Evolutionary conservation across 257 asterid genomes (phyloP).

Genomic region (Solanum rostratum): DNA sequence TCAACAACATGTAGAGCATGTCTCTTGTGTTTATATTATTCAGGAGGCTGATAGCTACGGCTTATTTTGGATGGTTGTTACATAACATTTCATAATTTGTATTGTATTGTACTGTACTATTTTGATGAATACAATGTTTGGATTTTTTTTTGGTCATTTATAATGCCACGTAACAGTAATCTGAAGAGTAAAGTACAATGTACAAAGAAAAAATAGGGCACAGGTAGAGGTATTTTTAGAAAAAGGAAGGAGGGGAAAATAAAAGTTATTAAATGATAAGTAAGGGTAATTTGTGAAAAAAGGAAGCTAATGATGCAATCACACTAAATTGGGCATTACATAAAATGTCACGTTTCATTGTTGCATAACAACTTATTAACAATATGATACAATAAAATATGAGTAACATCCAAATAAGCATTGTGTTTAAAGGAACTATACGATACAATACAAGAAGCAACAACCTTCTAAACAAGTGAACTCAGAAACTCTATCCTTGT

Average conservation of each 20-base stretch:
- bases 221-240: background rate
- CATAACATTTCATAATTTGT: too few species aligned
- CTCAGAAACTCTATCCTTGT: background rate
- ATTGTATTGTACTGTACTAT: background rate
- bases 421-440: background rate
- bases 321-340: background rate
- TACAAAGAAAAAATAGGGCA: background rate
- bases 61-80: background rate
- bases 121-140: background rate
- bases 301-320: background rate
- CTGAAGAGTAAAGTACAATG: background rate
- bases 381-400: background rate
- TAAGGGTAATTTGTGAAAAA: background rate
- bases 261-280: background rate
- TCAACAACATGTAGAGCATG: background rate
- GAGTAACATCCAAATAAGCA: background rate
- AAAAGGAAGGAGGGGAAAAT: background rate
- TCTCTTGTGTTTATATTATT: background rate
- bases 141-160: background rate
- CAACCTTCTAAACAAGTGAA: background rate
- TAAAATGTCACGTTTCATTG: background rate
- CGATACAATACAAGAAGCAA: background rate
- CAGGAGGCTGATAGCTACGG: background rate
- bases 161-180: background rate
- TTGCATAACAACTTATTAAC: background rate